Conservation (phyloP, 768 basidiomycete species). For the Tylopilus plumbeoviolaceoides region DNA sequence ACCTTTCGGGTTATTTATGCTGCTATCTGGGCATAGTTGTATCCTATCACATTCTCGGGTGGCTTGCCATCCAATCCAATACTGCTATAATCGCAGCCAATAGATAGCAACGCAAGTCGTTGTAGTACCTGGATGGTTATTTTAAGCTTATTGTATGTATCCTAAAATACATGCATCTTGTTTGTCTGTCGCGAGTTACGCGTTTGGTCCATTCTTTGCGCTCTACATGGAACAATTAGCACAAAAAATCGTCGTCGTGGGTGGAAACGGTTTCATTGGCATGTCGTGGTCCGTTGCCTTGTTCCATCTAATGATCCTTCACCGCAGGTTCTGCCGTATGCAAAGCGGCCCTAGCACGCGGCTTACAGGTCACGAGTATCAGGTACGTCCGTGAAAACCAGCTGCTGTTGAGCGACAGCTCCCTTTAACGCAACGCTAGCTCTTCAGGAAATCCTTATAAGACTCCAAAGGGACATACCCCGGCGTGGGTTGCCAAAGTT, state of each 20-base stretch:
- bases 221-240: constrained; percentile 26
- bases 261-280: constrained; percentile 99
- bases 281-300: constrained; percentile 8
- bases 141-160: not conserved
- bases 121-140: not conserved
- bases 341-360: constrained; percentile 77
- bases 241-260: constrained; percentile 82
- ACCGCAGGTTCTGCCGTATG: constrained; percentile 86
- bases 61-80: constrained; percentile 10
- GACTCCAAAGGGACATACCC: constrained; percentile 87
- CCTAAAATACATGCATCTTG: not conserved
- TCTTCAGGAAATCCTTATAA: constrained; percentile 82
- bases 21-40: constrained; percentile 17
- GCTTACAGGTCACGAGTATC: constrained; percentile 85
- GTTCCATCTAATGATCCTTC: constrained; percentile 1
- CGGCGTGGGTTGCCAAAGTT: constrained; percentile 81
- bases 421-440: constrained; percentile 37
- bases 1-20: constrained; percentile 1
- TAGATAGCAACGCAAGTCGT: not conserved
- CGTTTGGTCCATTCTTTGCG: not conserved
- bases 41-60: not conserved
- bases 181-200: not conserved
- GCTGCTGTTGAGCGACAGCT: not conserved
- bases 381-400: constrained; percentile 45
- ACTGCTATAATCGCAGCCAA: not conserved